Evolutionary conservation across 2,329 filamentous ascomycete genomes (phyloP), one percentile per base, ranked within the genome.

Genomic region (Chaetomiaceae sp.): DNA sequence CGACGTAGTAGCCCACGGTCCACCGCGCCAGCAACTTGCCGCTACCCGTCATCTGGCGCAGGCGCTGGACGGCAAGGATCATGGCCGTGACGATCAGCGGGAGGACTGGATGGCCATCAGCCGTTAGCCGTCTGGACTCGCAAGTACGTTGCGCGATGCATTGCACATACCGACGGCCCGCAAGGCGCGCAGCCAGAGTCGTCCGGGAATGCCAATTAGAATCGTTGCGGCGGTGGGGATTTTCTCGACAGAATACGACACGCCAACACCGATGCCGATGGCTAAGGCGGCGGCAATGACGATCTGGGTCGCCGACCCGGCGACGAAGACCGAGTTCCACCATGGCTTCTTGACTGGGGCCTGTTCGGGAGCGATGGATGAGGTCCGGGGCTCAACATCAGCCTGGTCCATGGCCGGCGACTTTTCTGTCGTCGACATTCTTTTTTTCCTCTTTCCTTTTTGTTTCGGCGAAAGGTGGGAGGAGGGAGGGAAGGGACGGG

Each of bases 11-110:
- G 14, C 69, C 67, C 18, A 79, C 68, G 0, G 75, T 76, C 72
- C 71, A 78, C 23, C 62, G 64, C n/a, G 75, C 77, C 0, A 80
- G 69, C 32, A 27, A 21, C 46, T 65, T 64, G 10, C 67, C 69
- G 6, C 72, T 70, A 9, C 69, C 61, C 10, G 72, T 65, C 71
- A 79, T 75, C 6, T 66, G 69, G 16, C 73, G 70, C 7, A 80
- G 67, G n/a, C 70, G 69, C 42, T 75, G 74, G 5, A 79, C 67
- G 5, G 76, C 74, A 16, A 79, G 67, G 42, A 80, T 73, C 69
- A 80, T 78, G 21, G 77, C 75, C 7, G 70, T 73, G 23, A 79
- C 66, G 37, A 80, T 80, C 49, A 80, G 64, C 2, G 76, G 76
- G 1, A 80, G 66, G 0, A 79, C 57, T 56, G n/a, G 3, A 36